Conservation (phyloP, 2,329 filamentous ascomycete species). For the Colletotrichum chrysophilum region DNA sequence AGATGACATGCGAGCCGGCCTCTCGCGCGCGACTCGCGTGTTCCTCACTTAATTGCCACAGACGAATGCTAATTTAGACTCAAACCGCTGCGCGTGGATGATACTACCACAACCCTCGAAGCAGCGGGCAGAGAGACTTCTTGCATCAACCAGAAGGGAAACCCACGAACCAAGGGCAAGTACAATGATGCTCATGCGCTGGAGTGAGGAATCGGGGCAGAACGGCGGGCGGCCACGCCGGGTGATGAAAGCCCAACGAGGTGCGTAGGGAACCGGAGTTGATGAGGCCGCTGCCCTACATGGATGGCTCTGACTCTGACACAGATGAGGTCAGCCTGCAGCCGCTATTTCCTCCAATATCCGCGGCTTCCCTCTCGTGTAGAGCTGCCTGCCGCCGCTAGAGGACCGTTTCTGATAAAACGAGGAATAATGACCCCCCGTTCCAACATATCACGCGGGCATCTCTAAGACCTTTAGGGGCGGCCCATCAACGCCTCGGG, state of each 20-base stretch:
- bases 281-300: not conserved
- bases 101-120: not conserved
- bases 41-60: not conserved
- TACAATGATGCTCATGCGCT: not conserved
- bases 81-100: not conserved
- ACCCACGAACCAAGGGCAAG: not conserved
- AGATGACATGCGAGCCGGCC: not conserved
- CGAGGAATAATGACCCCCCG: not conserved
- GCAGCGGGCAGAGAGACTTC: not conserved
- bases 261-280: not conserved
- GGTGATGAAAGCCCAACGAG: not conserved
- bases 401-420: not conserved
- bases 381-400: not conserved
- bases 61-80: not conserved
- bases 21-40: not conserved
- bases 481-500: not conserved
- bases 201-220: not conserved
- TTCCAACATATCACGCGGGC: conserved; percentile 13
- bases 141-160: not conserved
- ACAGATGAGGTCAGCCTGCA: conserved; percentile 25
- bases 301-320: conserved; percentile 14
- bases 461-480: not conserved
- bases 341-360: conserved; percentile 14
- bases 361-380: conserved; percentile 22
- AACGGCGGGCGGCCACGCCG: not conserved